Conservation (phyloP, 2,329 filamentous ascomycete genomes). For the Fusarium pseudocircinatum region DNA sequence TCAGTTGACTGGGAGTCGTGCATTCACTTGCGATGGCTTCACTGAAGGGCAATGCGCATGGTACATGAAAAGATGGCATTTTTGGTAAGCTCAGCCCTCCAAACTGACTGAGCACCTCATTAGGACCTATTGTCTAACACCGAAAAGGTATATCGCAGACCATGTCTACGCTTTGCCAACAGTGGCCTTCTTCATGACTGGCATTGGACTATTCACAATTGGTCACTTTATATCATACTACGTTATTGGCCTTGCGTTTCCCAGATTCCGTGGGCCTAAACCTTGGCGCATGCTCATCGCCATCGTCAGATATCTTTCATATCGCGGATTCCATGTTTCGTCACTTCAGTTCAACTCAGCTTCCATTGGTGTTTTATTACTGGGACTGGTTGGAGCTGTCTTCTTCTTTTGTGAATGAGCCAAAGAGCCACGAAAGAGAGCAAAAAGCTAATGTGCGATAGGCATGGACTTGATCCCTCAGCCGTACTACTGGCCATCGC, state of each 20-base stretch:
- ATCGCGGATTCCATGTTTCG: background rate
- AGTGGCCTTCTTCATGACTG: background rate
- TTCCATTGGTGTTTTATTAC: background rate
- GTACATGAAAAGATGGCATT: background rate
- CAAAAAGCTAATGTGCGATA: background rate
- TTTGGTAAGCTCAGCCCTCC: background rate
- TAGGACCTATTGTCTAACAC: rapidly evolving
- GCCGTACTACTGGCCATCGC: background rate
- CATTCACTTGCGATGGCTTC: background rate
- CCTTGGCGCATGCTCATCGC: rapidly evolving
- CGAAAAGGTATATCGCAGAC: background rate
- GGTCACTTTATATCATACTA: background rate
- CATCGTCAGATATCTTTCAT: background rate
- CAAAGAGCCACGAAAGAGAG: too few species aligned
- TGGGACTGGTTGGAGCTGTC: background rate
- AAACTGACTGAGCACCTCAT: rapidly evolving
- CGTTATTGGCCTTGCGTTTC: background rate
- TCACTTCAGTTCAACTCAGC: background rate
- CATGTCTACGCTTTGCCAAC: background rate
- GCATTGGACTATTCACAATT: background rate
- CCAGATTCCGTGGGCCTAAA: rapidly evolving
- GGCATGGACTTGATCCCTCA: background rate
- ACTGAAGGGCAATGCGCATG: background rate
- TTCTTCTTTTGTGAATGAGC: background rate
- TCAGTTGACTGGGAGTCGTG: background rate